Conservation (phyloP, 441 rosid species). For the Melastoma candidum region DNA sequence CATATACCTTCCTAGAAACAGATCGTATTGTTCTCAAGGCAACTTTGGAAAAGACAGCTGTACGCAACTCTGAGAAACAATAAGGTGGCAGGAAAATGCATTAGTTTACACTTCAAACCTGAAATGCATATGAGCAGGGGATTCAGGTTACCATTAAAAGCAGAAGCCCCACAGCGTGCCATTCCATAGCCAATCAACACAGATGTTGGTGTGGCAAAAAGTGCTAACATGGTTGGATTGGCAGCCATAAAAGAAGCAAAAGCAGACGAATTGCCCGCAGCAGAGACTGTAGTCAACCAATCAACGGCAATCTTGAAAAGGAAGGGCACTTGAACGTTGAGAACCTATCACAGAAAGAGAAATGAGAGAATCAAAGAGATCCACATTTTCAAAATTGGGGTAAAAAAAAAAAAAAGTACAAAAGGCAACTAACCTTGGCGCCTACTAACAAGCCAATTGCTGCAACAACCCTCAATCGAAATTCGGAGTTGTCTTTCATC, state of each 20-base stretch:
- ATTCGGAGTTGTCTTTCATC: constrained; percentile 74
- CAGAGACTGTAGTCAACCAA: constrained; percentile 50
- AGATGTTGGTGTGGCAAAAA: constrained; percentile 73
- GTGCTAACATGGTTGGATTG: constrained; percentile 44
- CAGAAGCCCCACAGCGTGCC: constrained; percentile 70
- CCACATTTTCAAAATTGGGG: not conserved
- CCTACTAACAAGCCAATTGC: constrained; percentile 77
- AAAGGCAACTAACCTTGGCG: constrained; percentile 36
- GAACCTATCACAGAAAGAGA: constrained; percentile 10
- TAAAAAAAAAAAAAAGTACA: not conserved
- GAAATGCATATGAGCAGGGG: constrained; percentile 2
- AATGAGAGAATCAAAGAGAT: not conserved
- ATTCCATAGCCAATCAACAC: constrained; percentile 86
- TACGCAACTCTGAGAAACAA: constrained; percentile 56
- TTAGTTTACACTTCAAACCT: not conserved
- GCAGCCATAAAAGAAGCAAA: constrained; percentile 40
- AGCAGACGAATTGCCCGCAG: constrained; percentile 32
- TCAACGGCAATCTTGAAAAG: constrained; percentile 84
- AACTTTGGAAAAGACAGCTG: constrained; percentile 87
- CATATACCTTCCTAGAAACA: constrained; percentile 67
- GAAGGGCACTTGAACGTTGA: constrained; percentile 92
- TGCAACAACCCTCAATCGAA: constrained; percentile 63
- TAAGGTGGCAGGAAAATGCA: not conserved
- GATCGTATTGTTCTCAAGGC: constrained; percentile 76
- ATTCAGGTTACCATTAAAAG: constrained; percentile 61